Evolutionary conservation across 2,329 filamentous ascomycete species (phyloP).

Genomic region (Colletotrichum sansevieriae): DNA sequence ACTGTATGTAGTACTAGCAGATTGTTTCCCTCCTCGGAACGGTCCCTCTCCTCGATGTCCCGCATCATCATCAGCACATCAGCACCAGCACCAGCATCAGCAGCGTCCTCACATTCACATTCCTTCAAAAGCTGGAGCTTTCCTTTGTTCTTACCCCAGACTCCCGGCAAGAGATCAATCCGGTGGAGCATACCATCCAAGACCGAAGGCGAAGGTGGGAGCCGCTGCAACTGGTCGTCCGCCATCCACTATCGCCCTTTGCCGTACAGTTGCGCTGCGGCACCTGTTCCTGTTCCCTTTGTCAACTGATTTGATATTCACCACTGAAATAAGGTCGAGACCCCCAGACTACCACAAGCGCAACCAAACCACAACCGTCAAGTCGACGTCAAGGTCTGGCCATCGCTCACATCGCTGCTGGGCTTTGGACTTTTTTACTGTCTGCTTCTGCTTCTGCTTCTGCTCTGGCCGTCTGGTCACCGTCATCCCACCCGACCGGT

Average conservation of each 20-base stretch:
- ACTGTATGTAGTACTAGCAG: background rate
- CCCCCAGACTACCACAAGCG: background rate
- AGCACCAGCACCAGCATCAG: background rate
- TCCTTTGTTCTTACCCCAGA: conserved; percentile 39
- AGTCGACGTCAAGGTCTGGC: conserved; percentile 13
- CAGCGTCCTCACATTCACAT: background rate
- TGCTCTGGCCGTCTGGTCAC: no score
- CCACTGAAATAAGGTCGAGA: conserved; percentile 7
- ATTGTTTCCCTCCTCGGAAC: conserved; percentile 8
- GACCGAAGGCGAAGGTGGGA: conserved; percentile 8
- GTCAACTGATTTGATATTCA: conserved; percentile 21
- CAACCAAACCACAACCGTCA: conserved; percentile 7
- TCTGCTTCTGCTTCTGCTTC: no score
- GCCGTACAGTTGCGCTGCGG: background rate
- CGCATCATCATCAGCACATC: background rate
- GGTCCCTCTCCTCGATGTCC: background rate
- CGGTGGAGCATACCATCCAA: background rate
- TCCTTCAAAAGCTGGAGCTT: background rate
- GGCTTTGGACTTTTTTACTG: no score
- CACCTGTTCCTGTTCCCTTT: conserved; percentile 19
- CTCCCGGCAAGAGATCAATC: background rate
- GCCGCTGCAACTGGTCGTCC: conserved; percentile 19
- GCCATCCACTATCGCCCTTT: background rate
- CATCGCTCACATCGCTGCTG: conserved; percentile 19
- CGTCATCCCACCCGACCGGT: no score